Percentiles rank a stretch among this genome's conserved stretches.
Evolutionary conservation across 2,329 filamentous ascomycete species (phyloP).

Genomic region (Trichoderma sp.): DNA sequence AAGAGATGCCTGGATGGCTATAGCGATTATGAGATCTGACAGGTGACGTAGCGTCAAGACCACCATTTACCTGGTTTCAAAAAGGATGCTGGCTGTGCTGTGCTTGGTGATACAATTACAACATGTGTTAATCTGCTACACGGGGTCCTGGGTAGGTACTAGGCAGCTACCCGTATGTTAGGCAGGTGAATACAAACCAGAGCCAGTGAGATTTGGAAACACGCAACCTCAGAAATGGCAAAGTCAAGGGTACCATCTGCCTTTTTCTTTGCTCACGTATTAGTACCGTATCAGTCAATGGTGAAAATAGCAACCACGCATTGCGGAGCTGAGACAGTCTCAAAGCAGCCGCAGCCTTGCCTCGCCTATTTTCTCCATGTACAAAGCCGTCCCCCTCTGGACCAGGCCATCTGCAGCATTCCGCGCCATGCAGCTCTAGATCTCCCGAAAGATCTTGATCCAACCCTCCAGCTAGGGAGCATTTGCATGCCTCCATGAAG

Average conservation of each 20-base stretch:
- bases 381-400: not conserved
- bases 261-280: not conserved
- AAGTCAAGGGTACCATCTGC: no score
- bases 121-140: not conserved
- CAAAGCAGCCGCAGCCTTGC: not conserved
- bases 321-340: not conserved
- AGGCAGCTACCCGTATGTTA: no score
- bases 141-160: not conserved
- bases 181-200: not conserved
- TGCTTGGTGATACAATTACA: not conserved
- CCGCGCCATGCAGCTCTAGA: slow-evolving; percentile 13
- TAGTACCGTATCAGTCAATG: no score
- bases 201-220: not conserved
- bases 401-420: not conserved
- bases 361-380: not conserved
- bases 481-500: slow-evolving; percentile 6
- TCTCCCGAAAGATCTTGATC: slow-evolving; percentile 11
- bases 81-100: not conserved
- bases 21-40: not conserved
- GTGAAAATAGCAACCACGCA: not conserved
- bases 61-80: not conserved
- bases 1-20: not conserved
- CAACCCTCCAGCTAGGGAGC: slow-evolving; percentile 3
- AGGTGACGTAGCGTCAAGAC: not conserved
- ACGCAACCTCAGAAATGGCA: not conserved